Base-by-base conservation (phyloP, 805 yeast genomes). In the Candida arabinofermentans region DNA sequence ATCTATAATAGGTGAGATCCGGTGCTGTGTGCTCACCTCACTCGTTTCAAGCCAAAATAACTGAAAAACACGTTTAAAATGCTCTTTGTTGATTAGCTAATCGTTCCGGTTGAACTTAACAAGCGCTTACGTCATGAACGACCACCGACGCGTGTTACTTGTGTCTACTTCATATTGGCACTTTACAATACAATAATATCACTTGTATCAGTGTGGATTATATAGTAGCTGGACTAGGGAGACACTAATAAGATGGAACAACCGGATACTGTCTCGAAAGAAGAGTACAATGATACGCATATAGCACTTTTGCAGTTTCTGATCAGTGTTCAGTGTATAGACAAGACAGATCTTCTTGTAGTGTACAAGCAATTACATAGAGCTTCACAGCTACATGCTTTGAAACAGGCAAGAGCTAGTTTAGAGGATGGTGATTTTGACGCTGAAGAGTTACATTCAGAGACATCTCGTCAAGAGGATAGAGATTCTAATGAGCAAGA, bases 241-340 rank as follows among this genome's bases (percentile, higher is more conserved):
- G 13, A 8, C 5, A 7, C 5, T 10, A 9, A 10, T 7, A 12
- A 9, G 14, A 8, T 26, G 29, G 13, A 12, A 7, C 16, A 13
- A 4, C 5, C 21, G 17, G 29, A 33, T 2, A 27, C n/a, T 10
- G 9, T 8, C 16, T 14, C 13, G 10, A 12, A 23, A 6, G 19
- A 18, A 6, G 31, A 35, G 16, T 47, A 51, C 27, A 42, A 47
- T 21, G 48, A 45, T 14, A 31, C 42, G 9, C 55, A 51, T 36
- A 42, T 45, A 12, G 38, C 48, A 3, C 22, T 52, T 9, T 34
- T 50, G 3, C 54, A 52, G 42, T 36, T 47, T 12, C 39, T 51
- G n/a, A 36, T 49, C 16, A 34, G 47, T 2, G 40, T 21, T 12
- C 48, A 51, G 35, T 38, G 32, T 19, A 36, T 46, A 6, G 50